A percentile compares a stretch with the other conserved stretches of the same genome.
These are phyloP conservation scores for Rosa chinensis DNA, from an alignment of 306 rosid genomes.

Conservation along the genomic window DNA sequence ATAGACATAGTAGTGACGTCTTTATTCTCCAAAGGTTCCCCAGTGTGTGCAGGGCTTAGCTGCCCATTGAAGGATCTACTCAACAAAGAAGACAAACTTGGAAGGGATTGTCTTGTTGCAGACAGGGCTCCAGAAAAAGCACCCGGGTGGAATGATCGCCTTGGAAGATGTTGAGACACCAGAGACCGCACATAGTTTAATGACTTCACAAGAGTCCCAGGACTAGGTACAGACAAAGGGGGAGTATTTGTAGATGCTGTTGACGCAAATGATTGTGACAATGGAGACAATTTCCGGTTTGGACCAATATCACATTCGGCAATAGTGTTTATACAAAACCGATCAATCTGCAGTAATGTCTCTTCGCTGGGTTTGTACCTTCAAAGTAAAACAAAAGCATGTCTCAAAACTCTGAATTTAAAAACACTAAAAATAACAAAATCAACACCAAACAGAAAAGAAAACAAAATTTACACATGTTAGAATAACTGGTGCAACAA, in stretches of 20 bases:
- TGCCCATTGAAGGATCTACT: constrained; percentile 90
- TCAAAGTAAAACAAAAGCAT: constrained; percentile 31
- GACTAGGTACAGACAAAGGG: constrained; percentile 81
- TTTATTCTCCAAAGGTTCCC: constrained; percentile 62
- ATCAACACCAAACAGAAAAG: neutral
- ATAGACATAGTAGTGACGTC: constrained; percentile 53
- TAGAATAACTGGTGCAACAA: neutral
- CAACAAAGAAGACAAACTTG: constrained; percentile 80
- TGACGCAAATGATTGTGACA: constrained; percentile 56
- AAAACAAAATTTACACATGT: neutral
- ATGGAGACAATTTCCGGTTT: constrained; percentile 53
- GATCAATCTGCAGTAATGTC: constrained; percentile 88
- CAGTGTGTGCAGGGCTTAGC: constrained; percentile 61
- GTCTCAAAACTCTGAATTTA: neutral
- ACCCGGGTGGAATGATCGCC: constrained; percentile 80
- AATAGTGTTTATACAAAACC: constrained; percentile 88
- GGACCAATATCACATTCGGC: constrained; percentile 72
- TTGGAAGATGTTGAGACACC: constrained; percentile 87
- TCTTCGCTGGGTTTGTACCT: constrained; percentile 96
- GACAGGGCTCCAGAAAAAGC: constrained; percentile 83
- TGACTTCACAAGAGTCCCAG: constrained; percentile 83
- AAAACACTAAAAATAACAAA: neutral
- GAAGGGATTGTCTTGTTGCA: constrained; percentile 78
- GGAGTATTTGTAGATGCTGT: constrained; percentile 49
- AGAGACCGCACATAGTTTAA: constrained; percentile 89